Percentiles rank a stretch among this genome's conserved stretches.
These are phyloP conservation scores for Penicillium cosmopolitanum DNA, from an alignment of 495 filamentous ascomycete genomes.

Conservation along the genomic window DNA sequence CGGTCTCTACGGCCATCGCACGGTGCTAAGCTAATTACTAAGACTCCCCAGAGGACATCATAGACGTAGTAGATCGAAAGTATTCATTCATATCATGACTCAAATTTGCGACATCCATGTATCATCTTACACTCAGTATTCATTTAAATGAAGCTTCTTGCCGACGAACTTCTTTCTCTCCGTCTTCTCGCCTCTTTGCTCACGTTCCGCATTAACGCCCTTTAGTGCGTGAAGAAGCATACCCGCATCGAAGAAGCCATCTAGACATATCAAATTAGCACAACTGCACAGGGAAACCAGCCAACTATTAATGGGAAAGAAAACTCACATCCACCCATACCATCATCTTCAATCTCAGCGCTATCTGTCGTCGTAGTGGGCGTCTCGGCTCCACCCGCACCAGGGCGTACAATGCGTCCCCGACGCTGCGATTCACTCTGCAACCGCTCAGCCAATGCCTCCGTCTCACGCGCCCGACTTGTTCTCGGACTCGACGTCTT, in stretches of 20 bases:
- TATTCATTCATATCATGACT: no score
- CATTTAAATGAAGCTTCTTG: slow-evolving; percentile 75
- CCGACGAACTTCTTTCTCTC: slow-evolving; percentile 68
- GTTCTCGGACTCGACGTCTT: slow-evolving; percentile 57
- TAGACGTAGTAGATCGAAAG: no score
- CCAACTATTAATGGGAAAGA: no score
- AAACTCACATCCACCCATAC: slow-evolving; percentile 87
- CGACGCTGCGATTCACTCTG: slow-evolving; percentile 45
- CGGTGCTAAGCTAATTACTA: no score
- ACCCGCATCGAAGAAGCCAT: slow-evolving; percentile 95
- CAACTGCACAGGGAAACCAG: no score
- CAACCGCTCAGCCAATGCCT: slow-evolving; percentile 53
- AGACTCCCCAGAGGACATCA: no score
- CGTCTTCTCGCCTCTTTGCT: slow-evolving; percentile 47
- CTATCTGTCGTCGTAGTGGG: slow-evolving; percentile 64
- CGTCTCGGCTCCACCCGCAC: slow-evolving; percentile 50
- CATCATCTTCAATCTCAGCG: slow-evolving; percentile 80
- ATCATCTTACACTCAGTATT: slow-evolving; percentile 57
- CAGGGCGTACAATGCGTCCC: slow-evolving; percentile 50
- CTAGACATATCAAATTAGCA: slow-evolving; percentile 49
- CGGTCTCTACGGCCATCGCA: no score
- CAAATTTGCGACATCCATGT: background rate
- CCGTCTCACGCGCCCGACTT: slow-evolving; percentile 69
- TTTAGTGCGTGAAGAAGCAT: slow-evolving; percentile 90
- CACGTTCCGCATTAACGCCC: slow-evolving; percentile 56